Conservation (phyloP, 2,329 filamentous ascomycete genomes). For the Fusarium acutatum region DNA sequence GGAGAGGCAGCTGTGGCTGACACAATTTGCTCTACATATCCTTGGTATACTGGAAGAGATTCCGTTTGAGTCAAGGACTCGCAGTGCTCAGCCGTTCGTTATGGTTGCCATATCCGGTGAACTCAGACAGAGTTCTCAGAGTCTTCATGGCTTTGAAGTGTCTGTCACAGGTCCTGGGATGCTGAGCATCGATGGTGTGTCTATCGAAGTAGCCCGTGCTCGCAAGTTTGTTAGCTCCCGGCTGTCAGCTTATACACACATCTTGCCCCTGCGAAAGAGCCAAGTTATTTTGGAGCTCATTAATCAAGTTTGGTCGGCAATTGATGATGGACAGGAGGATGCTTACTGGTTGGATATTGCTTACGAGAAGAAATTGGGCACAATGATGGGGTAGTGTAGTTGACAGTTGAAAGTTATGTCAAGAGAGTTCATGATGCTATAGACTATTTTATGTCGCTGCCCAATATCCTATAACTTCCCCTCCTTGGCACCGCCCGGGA, state of each 20-base stretch:
- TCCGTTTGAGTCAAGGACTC: conserved; percentile 1
- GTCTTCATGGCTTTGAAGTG: too few relatives aligned
- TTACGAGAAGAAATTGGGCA: conserved; percentile 3
- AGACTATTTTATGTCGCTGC: too few relatives aligned
- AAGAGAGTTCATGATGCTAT: background rate
- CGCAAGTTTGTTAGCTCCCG: background rate
- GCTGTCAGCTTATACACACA: background rate
- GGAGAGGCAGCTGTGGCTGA: background rate
- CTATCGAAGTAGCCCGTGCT: background rate
- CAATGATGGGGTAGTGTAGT: background rate
- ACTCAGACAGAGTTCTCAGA: background rate
- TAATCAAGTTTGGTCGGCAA: background rate
- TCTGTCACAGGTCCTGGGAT: background rate
- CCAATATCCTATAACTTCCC: background rate
- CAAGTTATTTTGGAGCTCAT: background rate
- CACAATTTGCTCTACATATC: background rate
- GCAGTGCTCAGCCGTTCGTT: conserved; percentile 5
- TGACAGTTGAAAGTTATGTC: fast-evolving
- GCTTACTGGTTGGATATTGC: conserved; percentile 5
- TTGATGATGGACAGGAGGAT: background rate
- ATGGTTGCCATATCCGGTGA: conserved; percentile 5
- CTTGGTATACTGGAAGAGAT: background rate
- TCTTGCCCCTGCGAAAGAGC: background rate
- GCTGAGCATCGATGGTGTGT: background rate
- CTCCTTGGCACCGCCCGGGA: background rate